Conservation (phyloP, 1,139 yeast genomes). For the Yamadazyma jaroonii region DNA sequence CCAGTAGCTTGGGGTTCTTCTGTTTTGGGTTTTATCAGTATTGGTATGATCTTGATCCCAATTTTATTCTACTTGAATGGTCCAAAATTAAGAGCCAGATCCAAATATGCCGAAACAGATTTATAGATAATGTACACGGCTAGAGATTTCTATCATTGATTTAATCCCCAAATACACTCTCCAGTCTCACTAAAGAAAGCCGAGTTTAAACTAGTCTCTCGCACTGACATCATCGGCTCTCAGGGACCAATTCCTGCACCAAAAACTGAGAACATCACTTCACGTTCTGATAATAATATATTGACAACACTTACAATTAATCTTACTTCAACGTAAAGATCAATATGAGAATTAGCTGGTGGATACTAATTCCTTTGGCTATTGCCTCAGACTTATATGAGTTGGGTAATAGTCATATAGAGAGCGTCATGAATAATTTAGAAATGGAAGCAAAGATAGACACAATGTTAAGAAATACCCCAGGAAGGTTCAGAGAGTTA, state of each 20-base stretch:
- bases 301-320: too few species aligned
- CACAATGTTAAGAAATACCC: slow-evolving; percentile 15
- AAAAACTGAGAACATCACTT: not conserved
- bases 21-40: slow-evolving; percentile 41
- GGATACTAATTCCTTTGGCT: not conserved
- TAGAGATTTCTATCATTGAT: too few species aligned
- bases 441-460: slow-evolving; percentile 8
- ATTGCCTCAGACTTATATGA: not conserved
- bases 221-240: too few species aligned
- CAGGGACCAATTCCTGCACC: too few species aligned
- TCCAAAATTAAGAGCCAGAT: slow-evolving; percentile 46
- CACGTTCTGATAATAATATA: not conserved
- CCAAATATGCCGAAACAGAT: slow-evolving; percentile 29
- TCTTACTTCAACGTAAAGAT: not conserved
- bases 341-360: not conserved
- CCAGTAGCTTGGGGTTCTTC: slow-evolving; percentile 60
- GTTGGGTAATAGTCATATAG: not conserved
- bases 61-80: slow-evolving; percentile 48
- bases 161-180: too few species aligned
- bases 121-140: too few species aligned
- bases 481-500: slow-evolving; percentile 26
- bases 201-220: too few species aligned
- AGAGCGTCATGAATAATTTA: slow-evolving; percentile 1
- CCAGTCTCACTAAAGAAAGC: too few species aligned
- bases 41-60: slow-evolving; percentile 45